phyloP scores from a whole-genome alignment of 2,329 filamentous ascomycete species.

The Pseudogymnoascus sp. region DNA sequence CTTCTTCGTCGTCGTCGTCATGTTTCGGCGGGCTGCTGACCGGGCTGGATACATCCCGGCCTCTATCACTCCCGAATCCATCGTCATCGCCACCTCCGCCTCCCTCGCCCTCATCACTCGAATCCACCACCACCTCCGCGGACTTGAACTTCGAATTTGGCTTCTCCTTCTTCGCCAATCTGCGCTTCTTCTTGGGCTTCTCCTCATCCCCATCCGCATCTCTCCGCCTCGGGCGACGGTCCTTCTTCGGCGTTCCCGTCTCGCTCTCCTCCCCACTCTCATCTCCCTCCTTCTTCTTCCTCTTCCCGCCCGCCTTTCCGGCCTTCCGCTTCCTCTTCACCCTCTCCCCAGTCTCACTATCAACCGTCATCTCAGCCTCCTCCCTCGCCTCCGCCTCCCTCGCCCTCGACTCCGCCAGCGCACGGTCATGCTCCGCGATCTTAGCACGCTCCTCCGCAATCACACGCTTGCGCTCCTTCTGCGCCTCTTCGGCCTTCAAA shows the following conservation, averaged over 20 bases:
- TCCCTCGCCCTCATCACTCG: not conserved
- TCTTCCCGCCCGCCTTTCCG: constrained; percentile 33
- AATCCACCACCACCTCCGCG: constrained; percentile 5
- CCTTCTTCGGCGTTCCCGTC: constrained; percentile 20
- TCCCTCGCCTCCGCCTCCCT: constrained; percentile 63
- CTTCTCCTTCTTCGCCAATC: constrained; percentile 26
- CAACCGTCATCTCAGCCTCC: constrained; percentile 74
- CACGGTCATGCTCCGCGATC: constrained; percentile 69
- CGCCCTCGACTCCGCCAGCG: constrained; percentile 61
- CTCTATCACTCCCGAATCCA: not conserved
- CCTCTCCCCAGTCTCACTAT: constrained; percentile 74
- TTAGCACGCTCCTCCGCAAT: constrained; percentile 79
- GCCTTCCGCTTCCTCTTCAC: constrained; percentile 69
- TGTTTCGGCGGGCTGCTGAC: not conserved
- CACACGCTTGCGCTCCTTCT: constrained; percentile 68
- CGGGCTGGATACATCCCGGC: not conserved
- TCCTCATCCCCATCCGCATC: constrained; percentile 28
- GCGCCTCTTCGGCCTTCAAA: constrained; percentile 57
- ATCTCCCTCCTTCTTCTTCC: constrained; percentile 33
- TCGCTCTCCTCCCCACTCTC: constrained; percentile 28
- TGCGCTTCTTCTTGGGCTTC: constrained; percentile 31
- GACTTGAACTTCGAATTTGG: constrained; percentile 10
- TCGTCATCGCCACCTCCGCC: constrained; percentile 3
- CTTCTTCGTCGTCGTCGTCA: not conserved
- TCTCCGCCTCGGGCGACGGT: constrained; percentile 17